These are phyloP conservation scores for Rhodotorula kratochvilovae DNA, from an alignment of 768 basidiomycete genomes.

Conservation along the genomic window DNA sequence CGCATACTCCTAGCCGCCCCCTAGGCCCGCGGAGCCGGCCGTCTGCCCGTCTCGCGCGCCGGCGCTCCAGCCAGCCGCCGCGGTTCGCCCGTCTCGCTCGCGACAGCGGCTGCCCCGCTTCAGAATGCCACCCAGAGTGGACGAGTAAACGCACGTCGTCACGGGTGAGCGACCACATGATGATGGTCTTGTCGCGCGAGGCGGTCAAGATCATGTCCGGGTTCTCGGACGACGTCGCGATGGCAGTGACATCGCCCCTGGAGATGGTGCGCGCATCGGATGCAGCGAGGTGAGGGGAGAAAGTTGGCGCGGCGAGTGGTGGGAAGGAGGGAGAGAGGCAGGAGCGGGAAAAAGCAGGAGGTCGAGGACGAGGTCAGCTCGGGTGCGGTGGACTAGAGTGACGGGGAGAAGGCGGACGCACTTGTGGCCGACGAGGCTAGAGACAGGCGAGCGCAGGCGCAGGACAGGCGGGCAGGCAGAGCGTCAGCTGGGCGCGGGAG, in stretches of 20 bases:
- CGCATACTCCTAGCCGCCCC: not conserved
- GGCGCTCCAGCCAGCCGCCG: too few relatives aligned
- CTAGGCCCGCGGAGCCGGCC: too few relatives aligned
- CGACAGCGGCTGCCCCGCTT: too few relatives aligned
- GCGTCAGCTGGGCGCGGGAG: not conserved
- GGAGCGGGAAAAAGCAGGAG: not conserved
- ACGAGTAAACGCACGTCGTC: conserved; percentile 49
- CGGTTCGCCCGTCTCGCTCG: too few relatives aligned
- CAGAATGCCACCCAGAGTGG: too few relatives aligned
- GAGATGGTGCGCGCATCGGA: conserved; percentile 64
- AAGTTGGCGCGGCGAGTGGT: not conserved
- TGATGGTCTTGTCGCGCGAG: conserved; percentile 98
- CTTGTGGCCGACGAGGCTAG: conserved; percentile 39
- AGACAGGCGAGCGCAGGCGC: not conserved
- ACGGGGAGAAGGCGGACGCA: not conserved
- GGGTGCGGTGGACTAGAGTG: too few relatives aligned
- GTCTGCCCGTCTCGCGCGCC: too few relatives aligned
- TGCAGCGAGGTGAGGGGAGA: not conserved
- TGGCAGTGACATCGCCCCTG: conserved; percentile 97
- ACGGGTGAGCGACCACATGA: conserved; percentile 97
- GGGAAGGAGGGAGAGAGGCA: not conserved
- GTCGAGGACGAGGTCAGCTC: not conserved
- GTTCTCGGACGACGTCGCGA: conserved; percentile 94
- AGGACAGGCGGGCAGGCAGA: not conserved
- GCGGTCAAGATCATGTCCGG: conserved; percentile 98